Evolutionary conservation across 2,329 filamentous ascomycete species (phyloP).

Genomic region (Diplodia sapinea): DNA sequence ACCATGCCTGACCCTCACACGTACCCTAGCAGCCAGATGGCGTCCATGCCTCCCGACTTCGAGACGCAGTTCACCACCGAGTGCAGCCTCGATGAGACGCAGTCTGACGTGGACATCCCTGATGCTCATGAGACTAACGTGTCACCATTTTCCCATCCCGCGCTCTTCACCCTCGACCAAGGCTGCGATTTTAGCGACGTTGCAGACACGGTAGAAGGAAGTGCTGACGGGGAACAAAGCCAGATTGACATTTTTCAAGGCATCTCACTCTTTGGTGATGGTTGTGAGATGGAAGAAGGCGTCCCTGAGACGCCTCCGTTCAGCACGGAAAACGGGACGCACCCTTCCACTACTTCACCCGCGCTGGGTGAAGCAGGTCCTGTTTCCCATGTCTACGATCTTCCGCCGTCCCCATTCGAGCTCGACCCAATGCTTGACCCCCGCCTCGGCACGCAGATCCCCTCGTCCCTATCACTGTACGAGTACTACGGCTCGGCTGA

Average conservation of each 20-base stretch:
- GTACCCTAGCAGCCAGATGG: conserved; percentile 10
- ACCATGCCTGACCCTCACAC: not conserved
- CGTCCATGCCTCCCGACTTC: not conserved
- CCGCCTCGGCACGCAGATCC: not conserved
- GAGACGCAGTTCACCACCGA: not conserved
- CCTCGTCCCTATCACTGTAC: not conserved
- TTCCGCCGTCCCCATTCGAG: not conserved
- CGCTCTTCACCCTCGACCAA: not conserved
- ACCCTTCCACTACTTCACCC: not conserved
- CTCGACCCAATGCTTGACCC: not conserved
- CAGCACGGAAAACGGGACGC: not conserved
- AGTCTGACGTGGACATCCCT: not conserved
- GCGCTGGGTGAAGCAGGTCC: not conserved
- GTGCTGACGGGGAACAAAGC: not conserved
- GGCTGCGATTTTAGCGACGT: not conserved
- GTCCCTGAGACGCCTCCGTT: not conserved
- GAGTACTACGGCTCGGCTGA: conserved; percentile 5
- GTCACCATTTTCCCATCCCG: accelerated
- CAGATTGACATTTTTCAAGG: conserved; percentile 11
- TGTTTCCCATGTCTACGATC: too few relatives aligned
- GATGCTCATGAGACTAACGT: not conserved
- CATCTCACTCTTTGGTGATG: not conserved
- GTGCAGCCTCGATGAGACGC: not conserved
- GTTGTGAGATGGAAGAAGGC: not conserved
- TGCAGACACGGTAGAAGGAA: not conserved